These are phyloP conservation scores for Mycosphaerella sp. DNA, from an alignment of 2,329 filamentous ascomycete species.

Conservation along the genomic window DNA sequence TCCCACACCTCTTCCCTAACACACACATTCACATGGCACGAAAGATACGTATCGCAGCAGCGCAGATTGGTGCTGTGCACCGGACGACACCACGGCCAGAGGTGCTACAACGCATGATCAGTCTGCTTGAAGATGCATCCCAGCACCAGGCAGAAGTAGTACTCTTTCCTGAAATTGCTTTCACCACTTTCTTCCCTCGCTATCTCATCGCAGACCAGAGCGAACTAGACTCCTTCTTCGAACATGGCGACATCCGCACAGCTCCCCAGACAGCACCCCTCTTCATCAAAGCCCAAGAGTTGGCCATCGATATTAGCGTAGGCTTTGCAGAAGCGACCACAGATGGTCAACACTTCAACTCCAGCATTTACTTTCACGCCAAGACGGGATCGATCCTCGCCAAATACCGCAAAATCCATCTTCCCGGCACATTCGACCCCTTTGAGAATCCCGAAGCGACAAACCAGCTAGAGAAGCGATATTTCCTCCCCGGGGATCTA, in stretches of 20 bases:
- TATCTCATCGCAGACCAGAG: conserved; percentile 42
- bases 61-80: conserved; percentile 47
- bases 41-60: conserved; percentile 44
- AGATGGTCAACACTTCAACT: conserved; percentile 44
- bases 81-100: conserved; percentile 36
- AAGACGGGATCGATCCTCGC: conserved; percentile 37
- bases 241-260: conserved; percentile 39
- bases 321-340: conserved; percentile 47
- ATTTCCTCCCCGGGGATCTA: conserved; percentile 47
- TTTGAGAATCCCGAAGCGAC: conserved; percentile 41
- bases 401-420: conserved; percentile 51
- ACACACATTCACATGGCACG: conserved; percentile 30
- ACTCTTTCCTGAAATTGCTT: conserved; percentile 48
- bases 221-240: conserved; percentile 46
- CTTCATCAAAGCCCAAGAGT: conserved; percentile 42
- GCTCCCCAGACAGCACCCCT: conserved; percentile 42
- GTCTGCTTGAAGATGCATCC: conserved; percentile 42
- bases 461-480: conserved; percentile 51
- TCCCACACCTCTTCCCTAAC: neutral
- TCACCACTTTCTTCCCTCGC: conserved; percentile 52
- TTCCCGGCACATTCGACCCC: conserved; percentile 48
- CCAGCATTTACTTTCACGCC: conserved; percentile 47
- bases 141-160: conserved; percentile 42
- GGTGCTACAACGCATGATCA: conserved; percentile 44
- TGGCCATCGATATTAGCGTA: conserved; percentile 46